phyloP scores from a whole-genome alignment of 768 basidiomycete species.

The Lactarius vividus region DNA sequence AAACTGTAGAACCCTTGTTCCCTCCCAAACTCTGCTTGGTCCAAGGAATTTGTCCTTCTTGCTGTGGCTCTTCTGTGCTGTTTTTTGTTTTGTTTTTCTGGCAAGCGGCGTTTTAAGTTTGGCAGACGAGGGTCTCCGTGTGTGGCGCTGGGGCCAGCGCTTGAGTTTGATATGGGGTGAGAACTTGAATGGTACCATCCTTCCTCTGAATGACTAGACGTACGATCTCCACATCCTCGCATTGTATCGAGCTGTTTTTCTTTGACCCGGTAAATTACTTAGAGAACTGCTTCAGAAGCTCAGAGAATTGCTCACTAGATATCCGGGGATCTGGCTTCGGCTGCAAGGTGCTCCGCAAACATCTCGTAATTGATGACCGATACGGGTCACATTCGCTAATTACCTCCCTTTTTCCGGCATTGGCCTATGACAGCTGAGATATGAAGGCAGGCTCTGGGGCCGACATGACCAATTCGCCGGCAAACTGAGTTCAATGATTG shows the following conservation, averaged over 20 bases:
- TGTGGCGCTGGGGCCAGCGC: conserved; percentile 22
- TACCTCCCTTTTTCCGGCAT: conserved; percentile 18
- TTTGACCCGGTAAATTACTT: neutral
- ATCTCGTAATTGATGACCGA: conserved; percentile 17
- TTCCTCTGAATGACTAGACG: conserved; percentile 3
- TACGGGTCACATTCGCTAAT: conserved; percentile 10
- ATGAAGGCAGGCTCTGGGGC: conserved; percentile 7
- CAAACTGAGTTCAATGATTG: conserved; percentile 28
- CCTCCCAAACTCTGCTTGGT: neutral
- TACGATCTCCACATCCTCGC: neutral
- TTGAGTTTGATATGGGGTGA: conserved; percentile 19
- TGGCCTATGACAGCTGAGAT: conserved; percentile 23
- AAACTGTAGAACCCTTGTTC: neutral
- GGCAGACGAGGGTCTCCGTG: conserved; percentile 27
- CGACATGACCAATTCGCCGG: conserved; percentile 17
- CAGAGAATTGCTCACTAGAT: neutral
- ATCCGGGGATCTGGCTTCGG: conserved; percentile 16
- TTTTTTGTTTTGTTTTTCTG: conserved; percentile 14
- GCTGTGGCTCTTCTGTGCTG: conserved; percentile 18
- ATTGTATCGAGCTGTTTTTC: neutral
- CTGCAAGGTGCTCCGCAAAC: conserved; percentile 8
- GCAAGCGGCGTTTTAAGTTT: conserved; percentile 27
- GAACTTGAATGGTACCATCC: neutral
- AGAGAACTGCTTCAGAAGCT: neutral
- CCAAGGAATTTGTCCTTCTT: neutral